A percentile compares a stretch with the other conserved stretches of the same genome.
phyloP scores from a whole-genome alignment of 2,329 filamentous ascomycete species.

The Phialocephala sp. region DNA sequence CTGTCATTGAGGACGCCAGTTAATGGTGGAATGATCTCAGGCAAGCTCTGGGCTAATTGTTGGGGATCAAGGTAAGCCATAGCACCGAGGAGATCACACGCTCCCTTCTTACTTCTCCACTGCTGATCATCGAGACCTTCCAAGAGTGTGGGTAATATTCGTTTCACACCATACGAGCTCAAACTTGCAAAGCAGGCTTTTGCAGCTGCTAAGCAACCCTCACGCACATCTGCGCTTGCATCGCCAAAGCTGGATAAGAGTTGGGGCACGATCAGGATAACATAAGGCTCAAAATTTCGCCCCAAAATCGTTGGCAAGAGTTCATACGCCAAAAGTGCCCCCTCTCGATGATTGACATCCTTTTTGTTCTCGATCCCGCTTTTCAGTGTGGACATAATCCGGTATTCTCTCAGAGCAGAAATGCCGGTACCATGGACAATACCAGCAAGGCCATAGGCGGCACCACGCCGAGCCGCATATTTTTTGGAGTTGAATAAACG shows the following conservation, averaged over 20 bases:
- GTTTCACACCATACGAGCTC: conserved; percentile 94
- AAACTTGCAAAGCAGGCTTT: conserved; percentile 93
- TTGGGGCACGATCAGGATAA: conserved; percentile 93
- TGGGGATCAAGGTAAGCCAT: conserved; percentile 99
- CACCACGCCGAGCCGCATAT: conserved; percentile 90
- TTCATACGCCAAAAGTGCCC: conserved; percentile 88
- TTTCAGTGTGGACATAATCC: conserved; percentile 81
- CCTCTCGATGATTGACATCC: conserved; percentile 85
- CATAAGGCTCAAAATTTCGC: conserved; percentile 91
- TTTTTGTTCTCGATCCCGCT: conserved; percentile 95
- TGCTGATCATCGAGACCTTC: conserved; percentile 93
- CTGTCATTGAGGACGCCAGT: conserved; percentile 95
- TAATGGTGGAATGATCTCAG: conserved; percentile 94
- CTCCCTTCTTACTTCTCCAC: conserved; percentile 98
- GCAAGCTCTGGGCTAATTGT: conserved; percentile 88
- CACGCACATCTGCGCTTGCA: conserved; percentile 84
- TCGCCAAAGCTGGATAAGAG: conserved; percentile 90
- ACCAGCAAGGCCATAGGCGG: conserved; percentile 92
- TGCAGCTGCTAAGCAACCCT: conserved; percentile 88
- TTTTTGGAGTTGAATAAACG: conserved; percentile 86
- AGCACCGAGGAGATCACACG: conserved; percentile 92
- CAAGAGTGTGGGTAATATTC: conserved; percentile 88
- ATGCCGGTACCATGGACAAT: conserved; percentile 90
- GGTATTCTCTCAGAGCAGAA: conserved; percentile 78
- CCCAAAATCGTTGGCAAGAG: conserved; percentile 86